phyloP scores from a whole-genome alignment of 306 rosid species.

The Datisca glomerata region DNA sequence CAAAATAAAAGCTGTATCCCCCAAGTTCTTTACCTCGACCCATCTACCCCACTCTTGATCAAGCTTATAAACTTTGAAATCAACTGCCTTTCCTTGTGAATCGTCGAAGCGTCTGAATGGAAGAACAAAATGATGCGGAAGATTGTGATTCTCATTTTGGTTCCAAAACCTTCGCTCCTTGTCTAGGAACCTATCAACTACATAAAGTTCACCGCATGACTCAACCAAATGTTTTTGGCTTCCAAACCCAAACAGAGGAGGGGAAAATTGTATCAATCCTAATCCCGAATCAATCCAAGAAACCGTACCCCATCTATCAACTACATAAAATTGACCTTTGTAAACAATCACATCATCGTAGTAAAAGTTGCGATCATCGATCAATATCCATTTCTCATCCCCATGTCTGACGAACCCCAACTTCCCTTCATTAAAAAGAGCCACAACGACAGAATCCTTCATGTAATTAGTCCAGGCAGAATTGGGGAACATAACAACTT shows the following conservation, averaged over 20 bases:
- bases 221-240: constrained; percentile 62
- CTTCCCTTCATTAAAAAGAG: constrained; percentile 27
- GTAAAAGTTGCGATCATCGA: constrained; percentile 28
- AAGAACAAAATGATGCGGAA: neutral
- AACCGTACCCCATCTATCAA: constrained; percentile 51
- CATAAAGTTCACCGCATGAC: constrained; percentile 43
- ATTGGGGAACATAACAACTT: constrained; percentile 33
- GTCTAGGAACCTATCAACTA: constrained; percentile 42
- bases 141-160: too few species aligned
- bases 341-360: constrained; percentile 48
- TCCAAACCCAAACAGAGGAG: constrained; percentile 47
- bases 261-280: constrained; percentile 35
- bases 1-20: constrained; percentile 19
- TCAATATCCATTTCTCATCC: constrained; percentile 21
- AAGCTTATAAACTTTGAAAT: constrained; percentile 38
- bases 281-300: constrained; percentile 45
- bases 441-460: constrained; percentile 18
- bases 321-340: constrained; percentile 43
- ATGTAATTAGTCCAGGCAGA: constrained; percentile 20
- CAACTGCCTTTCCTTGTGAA: constrained; percentile 13
- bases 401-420: constrained; percentile 36
- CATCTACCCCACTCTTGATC: constrained; percentile 32
- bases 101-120: neutral
- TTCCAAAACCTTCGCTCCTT: constrained; percentile 6
- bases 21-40: constrained; percentile 27